Evolutionary conservation across 768 basidiomycete genomes (phyloP).

Genomic region (Rhodotorula babjevae): DNA sequence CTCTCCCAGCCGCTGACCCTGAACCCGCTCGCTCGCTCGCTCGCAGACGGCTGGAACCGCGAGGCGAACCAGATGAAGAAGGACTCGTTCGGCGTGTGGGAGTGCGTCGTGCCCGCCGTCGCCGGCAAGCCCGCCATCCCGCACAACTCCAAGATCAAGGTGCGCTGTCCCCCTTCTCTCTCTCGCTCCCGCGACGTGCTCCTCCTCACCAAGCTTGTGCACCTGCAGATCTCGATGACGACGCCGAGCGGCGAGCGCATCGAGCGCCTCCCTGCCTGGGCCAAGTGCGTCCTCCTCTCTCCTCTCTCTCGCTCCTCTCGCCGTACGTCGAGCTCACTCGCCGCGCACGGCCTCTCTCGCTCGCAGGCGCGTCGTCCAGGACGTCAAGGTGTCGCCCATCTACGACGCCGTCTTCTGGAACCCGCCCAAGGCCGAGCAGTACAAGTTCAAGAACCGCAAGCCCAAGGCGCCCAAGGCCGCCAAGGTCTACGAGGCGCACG

Average conservation of each 20-base stretch:
- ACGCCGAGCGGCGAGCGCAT: conserved; percentile 70
- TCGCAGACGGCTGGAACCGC: conserved; percentile 79
- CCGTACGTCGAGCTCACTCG: background rate
- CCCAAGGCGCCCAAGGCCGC: conserved; percentile 63
- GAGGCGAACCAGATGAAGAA: conserved; percentile 78
- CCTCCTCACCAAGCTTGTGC: no score
- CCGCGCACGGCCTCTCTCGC: background rate
- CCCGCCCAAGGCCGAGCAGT: conserved; percentile 60
- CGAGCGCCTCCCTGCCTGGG: conserved; percentile 92
- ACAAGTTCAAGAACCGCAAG: conserved; percentile 66
- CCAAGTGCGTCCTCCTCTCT: conserved; percentile 49
- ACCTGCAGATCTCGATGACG: conserved; percentile 90
- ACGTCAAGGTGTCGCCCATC: conserved; percentile 76
- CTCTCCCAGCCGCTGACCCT: background rate
- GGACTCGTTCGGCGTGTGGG: conserved; percentile 83
- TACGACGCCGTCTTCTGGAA: conserved; percentile 99
- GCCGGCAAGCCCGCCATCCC: conserved; percentile 74
- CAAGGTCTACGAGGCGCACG: conserved; percentile 92
- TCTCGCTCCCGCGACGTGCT: background rate
- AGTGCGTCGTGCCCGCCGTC: conserved; percentile 67
- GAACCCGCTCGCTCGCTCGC: background rate
- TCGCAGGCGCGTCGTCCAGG: conserved; percentile 77
- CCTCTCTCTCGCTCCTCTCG: background rate
- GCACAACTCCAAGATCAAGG: conserved; percentile 94
- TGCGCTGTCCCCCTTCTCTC: conserved; percentile 43